Evolutionary conservation across 1,284 basidiomycete genomes (phyloP).

Genomic region (Leccinum angustisporum): DNA sequence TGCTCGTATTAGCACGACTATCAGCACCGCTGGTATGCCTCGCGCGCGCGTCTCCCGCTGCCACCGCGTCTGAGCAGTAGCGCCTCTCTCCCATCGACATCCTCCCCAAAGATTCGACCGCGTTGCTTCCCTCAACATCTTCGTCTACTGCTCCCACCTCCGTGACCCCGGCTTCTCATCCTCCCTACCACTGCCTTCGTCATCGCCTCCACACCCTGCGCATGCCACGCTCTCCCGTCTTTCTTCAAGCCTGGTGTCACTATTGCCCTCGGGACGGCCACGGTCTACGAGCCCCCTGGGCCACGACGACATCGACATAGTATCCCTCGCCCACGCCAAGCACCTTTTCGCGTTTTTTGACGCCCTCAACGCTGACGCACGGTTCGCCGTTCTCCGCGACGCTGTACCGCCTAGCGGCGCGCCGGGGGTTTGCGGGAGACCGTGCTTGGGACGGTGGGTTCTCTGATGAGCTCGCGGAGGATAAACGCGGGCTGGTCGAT

Average conservation of each 20-base stretch:
- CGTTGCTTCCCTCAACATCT: slow-evolving; percentile 2
- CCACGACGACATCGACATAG: neutral
- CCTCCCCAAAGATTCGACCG: slow-evolving; percentile 8
- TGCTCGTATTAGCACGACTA: too few relatives aligned
- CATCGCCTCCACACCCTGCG: slow-evolving; percentile 13
- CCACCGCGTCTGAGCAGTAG: slow-evolving; percentile 26
- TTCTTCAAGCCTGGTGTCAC: slow-evolving; percentile 30
- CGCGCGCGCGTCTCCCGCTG: slow-evolving; percentile 19
- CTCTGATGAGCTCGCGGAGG: slow-evolving; percentile 40
- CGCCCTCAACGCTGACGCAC: slow-evolving; percentile 36
- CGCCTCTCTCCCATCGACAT: slow-evolving; percentile 25
- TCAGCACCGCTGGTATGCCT: neutral
- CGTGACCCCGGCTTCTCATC: neutral
- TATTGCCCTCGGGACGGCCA: slow-evolving; percentile 23
- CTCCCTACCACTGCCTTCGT: neutral
- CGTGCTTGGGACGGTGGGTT: slow-evolving; percentile 56
- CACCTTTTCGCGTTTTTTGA: slow-evolving; percentile 3
- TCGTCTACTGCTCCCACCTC: neutral
- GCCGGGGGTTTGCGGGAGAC: slow-evolving; percentile 70
- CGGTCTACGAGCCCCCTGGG: slow-evolving; percentile 3
- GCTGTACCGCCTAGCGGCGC: slow-evolving; percentile 72
- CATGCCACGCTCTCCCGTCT: slow-evolving; percentile 31
- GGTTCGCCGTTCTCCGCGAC: slow-evolving; percentile 60
- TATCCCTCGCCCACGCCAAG: slow-evolving; percentile 5
- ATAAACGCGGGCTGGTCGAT: slow-evolving; percentile 23